phyloP scores from a whole-genome alignment of 2,329 filamentous ascomycete genomes.

The Phoma herbarum region DNA sequence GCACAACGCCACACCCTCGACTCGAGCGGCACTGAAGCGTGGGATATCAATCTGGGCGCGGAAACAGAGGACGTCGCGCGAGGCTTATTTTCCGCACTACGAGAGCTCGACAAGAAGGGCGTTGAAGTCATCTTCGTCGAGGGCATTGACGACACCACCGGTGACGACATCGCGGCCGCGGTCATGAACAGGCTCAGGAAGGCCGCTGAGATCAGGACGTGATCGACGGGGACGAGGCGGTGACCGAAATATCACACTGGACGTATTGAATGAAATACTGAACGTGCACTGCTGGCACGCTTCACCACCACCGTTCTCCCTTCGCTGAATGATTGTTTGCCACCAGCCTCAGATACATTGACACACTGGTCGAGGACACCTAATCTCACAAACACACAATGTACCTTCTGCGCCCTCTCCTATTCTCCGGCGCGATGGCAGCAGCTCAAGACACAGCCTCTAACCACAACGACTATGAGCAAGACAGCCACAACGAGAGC shows the following conservation, averaged over 20 bases:
- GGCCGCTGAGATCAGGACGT: slow-evolving; percentile 51
- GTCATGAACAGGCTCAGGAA: slow-evolving; percentile 63
- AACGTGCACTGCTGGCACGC: not conserved
- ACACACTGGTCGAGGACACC: not conserved
- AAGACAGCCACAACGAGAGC: not conserved
- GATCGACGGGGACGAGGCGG: not conserved
- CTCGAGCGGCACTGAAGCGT: slow-evolving; percentile 46
- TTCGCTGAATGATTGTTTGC: not conserved
- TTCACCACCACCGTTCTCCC: not conserved
- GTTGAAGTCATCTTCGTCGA: slow-evolving; percentile 91
- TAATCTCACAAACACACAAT: not conserved
- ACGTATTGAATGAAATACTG: not conserved
- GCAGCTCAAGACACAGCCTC: not conserved
- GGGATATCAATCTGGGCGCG: slow-evolving; percentile 77
- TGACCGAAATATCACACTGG: not conserved
- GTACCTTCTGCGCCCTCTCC: not conserved
- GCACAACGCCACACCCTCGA: slow-evolving; percentile 32
- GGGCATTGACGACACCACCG: slow-evolving; percentile 73
- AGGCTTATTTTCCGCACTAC: slow-evolving; percentile 84
- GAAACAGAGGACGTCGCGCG: slow-evolving; percentile 80
- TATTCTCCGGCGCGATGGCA: not conserved
- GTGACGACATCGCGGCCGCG: slow-evolving; percentile 81
- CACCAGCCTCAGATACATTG: not conserved
- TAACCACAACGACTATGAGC: too few relatives aligned
- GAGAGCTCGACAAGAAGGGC: slow-evolving; percentile 80